Evolutionary conservation across 495 filamentous ascomycete species (phyloP).

Genomic region (Neurospora sp.): DNA sequence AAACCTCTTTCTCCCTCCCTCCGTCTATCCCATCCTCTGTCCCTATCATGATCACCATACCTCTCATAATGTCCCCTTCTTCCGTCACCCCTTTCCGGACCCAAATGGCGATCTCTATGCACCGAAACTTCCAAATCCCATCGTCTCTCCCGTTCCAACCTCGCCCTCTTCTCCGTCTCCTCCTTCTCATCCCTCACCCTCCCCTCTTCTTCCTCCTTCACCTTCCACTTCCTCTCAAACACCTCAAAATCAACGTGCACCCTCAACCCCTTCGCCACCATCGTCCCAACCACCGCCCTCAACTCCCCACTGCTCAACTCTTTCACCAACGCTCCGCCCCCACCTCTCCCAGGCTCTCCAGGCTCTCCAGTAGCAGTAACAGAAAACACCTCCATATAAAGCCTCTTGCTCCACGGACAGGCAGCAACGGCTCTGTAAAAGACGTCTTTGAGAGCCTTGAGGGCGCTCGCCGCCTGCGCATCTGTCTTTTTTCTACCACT

Average conservation of each 20-base stretch:
- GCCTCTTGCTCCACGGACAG: slow-evolving; percentile 69
- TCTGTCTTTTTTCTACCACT: slow-evolving; percentile 16
- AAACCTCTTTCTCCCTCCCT: background rate
- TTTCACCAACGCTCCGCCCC: slow-evolving; percentile 3
- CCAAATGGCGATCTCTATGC: background rate
- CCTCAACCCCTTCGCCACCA: slow-evolving; percentile 31
- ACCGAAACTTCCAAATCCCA: background rate
- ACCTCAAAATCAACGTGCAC: slow-evolving; percentile 34
- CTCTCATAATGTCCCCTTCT: background rate
- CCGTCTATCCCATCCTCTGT: background rate
- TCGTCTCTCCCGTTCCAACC: background rate
- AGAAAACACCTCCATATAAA: slow-evolving; percentile 51
- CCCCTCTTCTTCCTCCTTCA: slow-evolving; percentile 7
- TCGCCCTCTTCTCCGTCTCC: background rate
- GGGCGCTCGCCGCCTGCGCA: background rate
- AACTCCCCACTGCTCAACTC: slow-evolving; percentile 37
- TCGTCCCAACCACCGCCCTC: slow-evolving; percentile 36
- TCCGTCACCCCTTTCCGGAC: background rate
- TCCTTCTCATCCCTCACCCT: background rate
- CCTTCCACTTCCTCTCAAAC: slow-evolving; percentile 23
- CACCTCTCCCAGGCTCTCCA: background rate
- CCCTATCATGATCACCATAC: background rate
- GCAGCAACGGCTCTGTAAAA: slow-evolving; percentile 59
- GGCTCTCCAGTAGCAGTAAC: background rate
- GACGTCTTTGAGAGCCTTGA: slow-evolving; percentile 26